Evolutionary conservation across 1,284 basidiomycete genomes (phyloP).

Genomic region (Ceratobasidium sp.): DNA sequence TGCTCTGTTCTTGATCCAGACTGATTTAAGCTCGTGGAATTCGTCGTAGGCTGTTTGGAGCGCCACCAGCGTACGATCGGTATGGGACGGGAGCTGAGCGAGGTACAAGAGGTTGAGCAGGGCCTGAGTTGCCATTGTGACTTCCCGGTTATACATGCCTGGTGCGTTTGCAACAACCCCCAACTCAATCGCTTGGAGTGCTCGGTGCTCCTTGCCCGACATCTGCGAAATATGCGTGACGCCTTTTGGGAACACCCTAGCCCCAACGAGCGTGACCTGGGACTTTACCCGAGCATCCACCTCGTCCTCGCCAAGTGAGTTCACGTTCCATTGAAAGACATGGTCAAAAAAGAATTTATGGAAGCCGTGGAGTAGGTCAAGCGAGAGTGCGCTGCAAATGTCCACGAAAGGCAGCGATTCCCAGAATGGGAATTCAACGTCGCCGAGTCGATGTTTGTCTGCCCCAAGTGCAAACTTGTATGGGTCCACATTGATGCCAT

Average conservation of each 20-base stretch:
- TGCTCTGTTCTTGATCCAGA: slow-evolving; percentile 11
- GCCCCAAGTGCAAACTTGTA: slow-evolving; percentile 35
- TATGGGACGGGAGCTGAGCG: slow-evolving; percentile 2
- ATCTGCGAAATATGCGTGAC: slow-evolving; percentile 21
- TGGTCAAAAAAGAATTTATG: slow-evolving; percentile 46
- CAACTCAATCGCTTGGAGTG: background rate
- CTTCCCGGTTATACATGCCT: background rate
- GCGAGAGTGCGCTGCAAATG: slow-evolving; percentile 27
- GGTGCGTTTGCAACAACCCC: background rate
- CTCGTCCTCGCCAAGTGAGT: slow-evolving; percentile 42
- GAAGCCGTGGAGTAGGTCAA: slow-evolving; percentile 46
- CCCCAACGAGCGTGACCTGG: background rate
- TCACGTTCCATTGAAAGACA: slow-evolving; percentile 36
- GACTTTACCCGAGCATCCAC: slow-evolving; percentile 36
- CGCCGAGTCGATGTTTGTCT: slow-evolving; percentile 23
- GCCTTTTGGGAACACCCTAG: background rate
- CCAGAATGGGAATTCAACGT: slow-evolving; percentile 48
- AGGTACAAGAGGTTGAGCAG: background rate
- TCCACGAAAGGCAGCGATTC: slow-evolving; percentile 32
- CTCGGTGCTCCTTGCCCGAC: slow-evolving; percentile 20
- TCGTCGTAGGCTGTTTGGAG: background rate
- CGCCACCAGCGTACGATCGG: background rate
- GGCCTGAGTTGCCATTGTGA: background rate
- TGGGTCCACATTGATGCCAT: background rate
- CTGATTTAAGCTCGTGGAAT: background rate